These are phyloP conservation scores for Xylaria hypoxylon DNA, from an alignment of 2,329 filamentous ascomycete species.

Conservation along the genomic window DNA sequence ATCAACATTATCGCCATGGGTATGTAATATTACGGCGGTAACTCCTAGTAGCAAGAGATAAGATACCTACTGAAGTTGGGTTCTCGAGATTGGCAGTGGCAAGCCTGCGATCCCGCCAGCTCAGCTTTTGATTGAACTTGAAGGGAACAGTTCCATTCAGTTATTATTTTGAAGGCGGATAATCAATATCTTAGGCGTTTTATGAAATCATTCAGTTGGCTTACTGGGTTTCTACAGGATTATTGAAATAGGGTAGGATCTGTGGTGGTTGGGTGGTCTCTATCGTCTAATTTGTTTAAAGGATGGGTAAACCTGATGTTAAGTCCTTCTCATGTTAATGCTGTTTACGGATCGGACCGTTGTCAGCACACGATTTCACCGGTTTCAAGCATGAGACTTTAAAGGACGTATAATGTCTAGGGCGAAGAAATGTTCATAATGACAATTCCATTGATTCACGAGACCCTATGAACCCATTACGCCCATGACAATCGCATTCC, in stretches of 20 bases:
- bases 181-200: no score
- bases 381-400: neutral
- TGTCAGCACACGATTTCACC: neutral
- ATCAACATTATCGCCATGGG: neutral
- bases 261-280: neutral
- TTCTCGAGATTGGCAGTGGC: neutral
- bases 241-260: neutral
- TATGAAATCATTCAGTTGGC: no score
- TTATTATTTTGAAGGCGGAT: no score
- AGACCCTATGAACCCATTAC: conserved; percentile 52
- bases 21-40: neutral
- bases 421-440: conserved; percentile 44
- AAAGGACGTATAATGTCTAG: conserved; percentile 12
- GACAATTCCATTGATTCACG: conserved; percentile 51
- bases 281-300: neutral
- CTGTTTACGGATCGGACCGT: no score
- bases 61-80: neutral
- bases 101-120: neutral
- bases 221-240: no score
- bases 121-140: neutral
- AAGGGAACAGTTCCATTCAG: no score
- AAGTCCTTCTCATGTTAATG: no score
- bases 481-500: conserved; percentile 48
- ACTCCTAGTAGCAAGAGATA: neutral
- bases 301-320: no score